phyloP scores from a whole-genome alignment of 140 eudicot genomes.

The Eryngium alpinum region DNA sequence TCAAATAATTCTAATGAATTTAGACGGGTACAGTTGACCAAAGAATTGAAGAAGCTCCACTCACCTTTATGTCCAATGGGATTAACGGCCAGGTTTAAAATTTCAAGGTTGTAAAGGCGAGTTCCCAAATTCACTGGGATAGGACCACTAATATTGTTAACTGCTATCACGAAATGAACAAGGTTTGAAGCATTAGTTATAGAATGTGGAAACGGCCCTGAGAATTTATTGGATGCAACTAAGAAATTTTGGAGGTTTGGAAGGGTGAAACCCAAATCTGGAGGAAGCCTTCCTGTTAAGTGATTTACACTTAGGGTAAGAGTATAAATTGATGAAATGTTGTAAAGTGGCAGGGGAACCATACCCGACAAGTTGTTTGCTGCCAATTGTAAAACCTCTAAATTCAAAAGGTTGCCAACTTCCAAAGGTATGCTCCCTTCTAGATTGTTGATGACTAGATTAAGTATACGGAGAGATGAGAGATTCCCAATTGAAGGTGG shows the following conservation, averaged over 20 bases:
- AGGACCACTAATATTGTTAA: not conserved
- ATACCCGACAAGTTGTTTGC: not conserved
- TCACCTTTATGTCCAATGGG: not conserved
- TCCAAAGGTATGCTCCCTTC: not conserved
- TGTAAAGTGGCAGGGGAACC: slow-evolving; percentile 1
- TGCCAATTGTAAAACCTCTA: not conserved
- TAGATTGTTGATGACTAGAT: not conserved
- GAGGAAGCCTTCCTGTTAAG: not conserved
- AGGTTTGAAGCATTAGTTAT: not conserved
- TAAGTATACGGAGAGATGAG: not conserved
- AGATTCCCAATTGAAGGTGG: not conserved
- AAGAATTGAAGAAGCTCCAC: not conserved
- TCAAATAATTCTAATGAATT: not conserved
- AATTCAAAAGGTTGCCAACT: not conserved
- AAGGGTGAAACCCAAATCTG: not conserved
- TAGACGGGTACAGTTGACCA: not conserved
- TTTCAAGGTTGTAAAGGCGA: not conserved
- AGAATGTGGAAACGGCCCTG: not conserved
- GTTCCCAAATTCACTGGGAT: not conserved
- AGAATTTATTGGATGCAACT: not conserved
- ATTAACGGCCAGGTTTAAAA: not conserved
- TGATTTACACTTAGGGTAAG: not conserved
- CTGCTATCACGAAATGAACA: fast-evolving
- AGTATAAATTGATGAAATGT: not conserved
- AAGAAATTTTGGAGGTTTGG: not conserved